Percentiles rank a stretch among this genome's conserved stretches.
These are phyloP conservation scores for Zygosaccharomyces gambellarensis DNA, from an alignment of 805 yeast species.

Conservation along the genomic window DNA sequence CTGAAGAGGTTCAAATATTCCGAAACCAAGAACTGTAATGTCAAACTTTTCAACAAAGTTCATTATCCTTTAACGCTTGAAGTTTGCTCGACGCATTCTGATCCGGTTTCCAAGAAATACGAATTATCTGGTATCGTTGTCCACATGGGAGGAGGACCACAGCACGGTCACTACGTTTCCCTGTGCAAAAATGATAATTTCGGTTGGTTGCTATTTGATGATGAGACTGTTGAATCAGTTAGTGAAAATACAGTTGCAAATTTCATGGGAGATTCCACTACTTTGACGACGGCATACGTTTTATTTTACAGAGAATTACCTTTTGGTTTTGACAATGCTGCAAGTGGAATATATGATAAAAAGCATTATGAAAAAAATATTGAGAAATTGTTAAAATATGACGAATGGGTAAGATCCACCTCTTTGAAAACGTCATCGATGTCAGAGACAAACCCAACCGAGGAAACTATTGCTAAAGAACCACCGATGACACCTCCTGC, in stretches of 20 bases:
- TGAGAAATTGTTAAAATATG: constrained; percentile 22
- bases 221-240: constrained; percentile 87
- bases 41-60: constrained; percentile 81
- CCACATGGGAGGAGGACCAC: constrained; percentile 96
- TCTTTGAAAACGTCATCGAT: constrained; percentile 7
- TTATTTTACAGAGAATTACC: constrained; percentile 68
- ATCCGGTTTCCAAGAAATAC: constrained; percentile 50
- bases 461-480: constrained; percentile 14
- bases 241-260: constrained; percentile 76
- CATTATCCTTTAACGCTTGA: constrained; percentile 71
- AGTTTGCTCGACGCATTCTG: constrained; percentile 48
- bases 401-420: constrained; percentile 18
- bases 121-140: constrained; percentile 84
- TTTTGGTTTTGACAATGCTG: constrained; percentile 7
- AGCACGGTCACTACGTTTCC: constrained; percentile 94
- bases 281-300: constrained; percentile 87
- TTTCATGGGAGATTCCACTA: constrained; percentile 84
- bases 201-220: constrained; percentile 93
- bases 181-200: constrained; percentile 69
- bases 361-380: constrained; percentile 19
- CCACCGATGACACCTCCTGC: constrained; percentile 12
- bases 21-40: constrained; percentile 73
- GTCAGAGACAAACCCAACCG: constrained; percentile 8
- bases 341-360: constrained; percentile 8
- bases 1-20: constrained; percentile 89